Evolutionary conservation across 2,329 filamentous ascomycete genomes (phyloP).

Genomic region (Colletotrichum brevisporum): DNA sequence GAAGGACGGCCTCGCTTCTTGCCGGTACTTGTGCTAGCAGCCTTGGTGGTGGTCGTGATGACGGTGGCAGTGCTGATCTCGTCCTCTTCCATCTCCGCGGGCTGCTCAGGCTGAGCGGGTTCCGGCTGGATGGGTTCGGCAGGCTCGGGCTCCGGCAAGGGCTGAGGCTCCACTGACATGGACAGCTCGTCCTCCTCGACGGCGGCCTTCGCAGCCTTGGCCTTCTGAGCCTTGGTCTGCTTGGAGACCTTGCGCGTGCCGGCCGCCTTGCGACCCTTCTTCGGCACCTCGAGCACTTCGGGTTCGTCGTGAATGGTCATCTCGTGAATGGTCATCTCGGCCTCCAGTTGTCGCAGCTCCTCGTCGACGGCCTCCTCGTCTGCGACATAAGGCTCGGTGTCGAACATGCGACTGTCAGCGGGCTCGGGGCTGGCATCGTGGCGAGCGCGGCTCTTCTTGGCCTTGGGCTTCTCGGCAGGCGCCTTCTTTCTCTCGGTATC

Average conservation of each 20-base stretch:
- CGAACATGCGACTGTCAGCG: slow-evolving; percentile 64
- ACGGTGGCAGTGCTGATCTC: slow-evolving; percentile 61
- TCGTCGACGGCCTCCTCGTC: slow-evolving; percentile 66
- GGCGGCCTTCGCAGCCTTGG: slow-evolving; percentile 50
- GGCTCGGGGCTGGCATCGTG: slow-evolving; percentile 49
- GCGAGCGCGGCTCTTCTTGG: slow-evolving; percentile 47
- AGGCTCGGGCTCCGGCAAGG: slow-evolving; percentile 5
- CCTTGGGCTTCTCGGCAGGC: slow-evolving; percentile 48
- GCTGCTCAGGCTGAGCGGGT: slow-evolving; percentile 32
- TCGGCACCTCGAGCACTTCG: slow-evolving; percentile 61
- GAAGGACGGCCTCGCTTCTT: slow-evolving; percentile 52
- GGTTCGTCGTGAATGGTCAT: slow-evolving; percentile 52
- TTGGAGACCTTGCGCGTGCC: slow-evolving; percentile 67
- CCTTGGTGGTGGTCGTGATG: slow-evolving; percentile 53
- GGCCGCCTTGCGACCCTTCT: slow-evolving; percentile 67
- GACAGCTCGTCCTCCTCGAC: slow-evolving; percentile 44
- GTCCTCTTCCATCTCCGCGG: slow-evolving; percentile 48
- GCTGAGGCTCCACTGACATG: slow-evolving; percentile 12
- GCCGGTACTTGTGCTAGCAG: slow-evolving; percentile 28
- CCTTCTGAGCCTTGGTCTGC: slow-evolving; percentile 62
- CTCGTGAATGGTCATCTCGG: slow-evolving; percentile 61
- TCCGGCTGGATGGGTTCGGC: background rate
- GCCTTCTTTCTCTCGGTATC: slow-evolving; percentile 59
- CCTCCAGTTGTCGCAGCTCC: slow-evolving; percentile 64
- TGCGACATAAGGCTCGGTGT: slow-evolving; percentile 59